Base-by-base conservation (phyloP, 306 rosid genomes). In the apple (Malus domestica) region DNA sequence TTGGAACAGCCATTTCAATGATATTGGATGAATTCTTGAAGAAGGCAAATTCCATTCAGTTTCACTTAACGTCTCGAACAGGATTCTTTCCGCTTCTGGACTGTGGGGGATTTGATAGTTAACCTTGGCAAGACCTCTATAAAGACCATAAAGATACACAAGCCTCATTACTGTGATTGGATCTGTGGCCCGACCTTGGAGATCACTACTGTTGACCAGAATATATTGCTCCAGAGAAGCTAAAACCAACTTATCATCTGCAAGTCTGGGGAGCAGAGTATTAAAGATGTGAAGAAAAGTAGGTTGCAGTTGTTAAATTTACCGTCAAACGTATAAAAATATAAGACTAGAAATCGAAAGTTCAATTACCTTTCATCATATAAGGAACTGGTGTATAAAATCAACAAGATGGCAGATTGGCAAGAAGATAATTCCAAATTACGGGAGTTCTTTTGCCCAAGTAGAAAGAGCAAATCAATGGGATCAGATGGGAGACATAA, bases 1-100 rank as follows among this genome's bases (percentile, higher is more conserved):
- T 82, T 90, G 96, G 80, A 95, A 95, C 87, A 95, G 78, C 98
- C 98, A 92, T 77, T 88, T 88, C 82, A 95, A 80, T 19, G 98
- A 84, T 70, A 87, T 78, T 19, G 80, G 74, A 84, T 92, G 97
- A 86, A 90, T 83, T 83, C 89, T 83, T 73, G 93, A 82, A 63
- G 90, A 84, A 83, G 86, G 87, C 79, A 92, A 81, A 82, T 90
- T 87, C 96, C 98, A 95, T 82, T 82, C 89, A 64, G 71, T 78
- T 67, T 80, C 86, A 75, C 78, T 82, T 81, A 88, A 76, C 75
- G 92, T 80, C 78, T 85, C 88, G 74, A 95, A 85, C 79, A 95
- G 49, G 78, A 90, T 84, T 78, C 81, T 85, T 80, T 95, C 93
- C 54, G 96, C 93, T 82, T 95, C 95, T 72, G 85, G 81, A 84